Base-by-base conservation (phyloP, 2,329 filamentous ascomycete genomes). In the Epichloe gansuensis region DNA sequence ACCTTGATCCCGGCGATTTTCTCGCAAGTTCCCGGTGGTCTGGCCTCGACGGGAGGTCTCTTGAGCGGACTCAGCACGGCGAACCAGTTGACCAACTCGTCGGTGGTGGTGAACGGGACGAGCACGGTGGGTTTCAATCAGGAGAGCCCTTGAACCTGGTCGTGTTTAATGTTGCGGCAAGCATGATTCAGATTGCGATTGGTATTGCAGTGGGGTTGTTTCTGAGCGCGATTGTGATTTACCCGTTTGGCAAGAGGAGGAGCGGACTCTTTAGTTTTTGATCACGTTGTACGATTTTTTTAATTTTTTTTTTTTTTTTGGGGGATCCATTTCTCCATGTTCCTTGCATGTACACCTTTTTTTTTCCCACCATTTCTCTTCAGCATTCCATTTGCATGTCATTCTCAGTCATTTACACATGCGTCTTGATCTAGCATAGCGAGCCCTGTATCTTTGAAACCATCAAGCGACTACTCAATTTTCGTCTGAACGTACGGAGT, bases 111-210 rank as follows among this genome's bases (percentile, higher is more conserved):
- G 39, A 67, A 69, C 45, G 69, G 68, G 28, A 73, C 70, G 0
- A 57, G 58, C 11, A 60, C 60, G 4, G 61, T 66, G 8, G 44
- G 57, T 17, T 55, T 59, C 23, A 52, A 58, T 2, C 51, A 59
- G 11, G 53, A 11, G 55, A 57, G 5, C 55, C 56, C 34, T 56
- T 63, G 21, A 69, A 70, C 54, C 66, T 64, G 5, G 65, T 73
- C 28, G 66, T 73, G 5, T 75, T 73, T 55, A 69, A 70, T 25
- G 71, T 75, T 11, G 73, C 72, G 12, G 72, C 69, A 2, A 72
- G 70, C 34, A 76, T 77, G 74, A 73, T 76, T 41, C 72, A 77
- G 60, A 75, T 76, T 52, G 74, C 74, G 13, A 75, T 76, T 55
- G 74, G 74, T 13, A 76, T 77, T 48, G 74, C 74, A 5, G 70